These are phyloP conservation scores for Clonostachys solani DNA, from an alignment of 2,329 filamentous ascomycete species.

Conservation along the genomic window DNA sequence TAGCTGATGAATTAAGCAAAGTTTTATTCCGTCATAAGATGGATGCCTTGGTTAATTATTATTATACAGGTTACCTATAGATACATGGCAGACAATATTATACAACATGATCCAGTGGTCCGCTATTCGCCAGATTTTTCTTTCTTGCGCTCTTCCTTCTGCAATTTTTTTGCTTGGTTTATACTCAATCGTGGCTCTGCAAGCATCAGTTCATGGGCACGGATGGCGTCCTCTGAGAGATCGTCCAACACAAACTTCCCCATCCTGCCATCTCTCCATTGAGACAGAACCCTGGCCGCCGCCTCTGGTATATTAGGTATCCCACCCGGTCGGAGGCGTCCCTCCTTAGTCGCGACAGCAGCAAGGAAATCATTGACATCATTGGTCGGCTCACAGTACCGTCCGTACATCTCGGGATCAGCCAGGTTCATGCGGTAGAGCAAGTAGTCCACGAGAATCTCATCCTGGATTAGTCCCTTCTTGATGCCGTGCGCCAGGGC, in stretches of 20 bases:
- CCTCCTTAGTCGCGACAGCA: slow-evolving; percentile 68
- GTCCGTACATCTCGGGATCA: slow-evolving; percentile 57
- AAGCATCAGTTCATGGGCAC: slow-evolving; percentile 38
- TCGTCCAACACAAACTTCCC: slow-evolving; percentile 79
- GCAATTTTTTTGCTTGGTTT: slow-evolving; percentile 64
- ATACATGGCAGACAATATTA: too few relatives aligned
- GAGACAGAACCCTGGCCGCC: slow-evolving; percentile 75
- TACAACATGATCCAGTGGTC: background rate
- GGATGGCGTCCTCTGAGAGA: slow-evolving; percentile 55
- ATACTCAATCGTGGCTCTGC: slow-evolving; percentile 52
- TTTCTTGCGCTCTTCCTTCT: slow-evolving; percentile 54
- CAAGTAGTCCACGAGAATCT: slow-evolving; percentile 84
- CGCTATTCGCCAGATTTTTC: slow-evolving; percentile 20
- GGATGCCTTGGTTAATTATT: too few relatives aligned
- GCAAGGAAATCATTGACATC: slow-evolving; percentile 71
- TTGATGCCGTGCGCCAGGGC: slow-evolving; percentile 88
- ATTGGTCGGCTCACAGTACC: slow-evolving; percentile 71
- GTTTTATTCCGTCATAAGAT: background rate
- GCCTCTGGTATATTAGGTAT: slow-evolving; percentile 66
- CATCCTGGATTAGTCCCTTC: slow-evolving; percentile 74
- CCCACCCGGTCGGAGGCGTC: slow-evolving; percentile 71
- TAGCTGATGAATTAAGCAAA: background rate
- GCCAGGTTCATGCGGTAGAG: slow-evolving; percentile 76
- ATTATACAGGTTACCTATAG: too few relatives aligned
- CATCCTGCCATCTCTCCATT: slow-evolving; percentile 74